phyloP scores from a whole-genome alignment of 306 rosid species.

The Cucumis hystrix region DNA sequence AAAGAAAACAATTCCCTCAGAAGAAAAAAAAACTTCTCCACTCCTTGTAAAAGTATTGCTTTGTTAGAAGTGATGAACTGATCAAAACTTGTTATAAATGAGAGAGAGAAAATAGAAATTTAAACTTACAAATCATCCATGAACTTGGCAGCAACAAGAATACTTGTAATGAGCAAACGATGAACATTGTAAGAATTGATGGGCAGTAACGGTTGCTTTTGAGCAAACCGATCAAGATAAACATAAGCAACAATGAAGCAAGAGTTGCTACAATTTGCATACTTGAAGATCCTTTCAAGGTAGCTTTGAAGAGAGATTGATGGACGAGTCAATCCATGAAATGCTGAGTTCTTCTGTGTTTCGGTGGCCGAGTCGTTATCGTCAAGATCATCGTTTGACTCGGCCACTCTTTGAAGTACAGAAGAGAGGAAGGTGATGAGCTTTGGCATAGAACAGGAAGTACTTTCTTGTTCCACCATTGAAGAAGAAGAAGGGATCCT shows the following conservation, averaged over 20 bases:
- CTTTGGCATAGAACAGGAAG: constrained; percentile 44
- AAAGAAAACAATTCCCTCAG: too few species aligned
- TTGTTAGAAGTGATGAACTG: neutral
- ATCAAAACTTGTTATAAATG: neutral
- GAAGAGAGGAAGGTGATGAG: constrained; percentile 67
- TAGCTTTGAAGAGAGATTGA: constrained; percentile 64
- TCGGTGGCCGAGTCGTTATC: constrained; percentile 13
- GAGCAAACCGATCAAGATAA: constrained; percentile 79
- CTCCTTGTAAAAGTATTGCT: neutral
- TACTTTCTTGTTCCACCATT: constrained; percentile 75
- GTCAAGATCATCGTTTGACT: constrained; percentile 55
- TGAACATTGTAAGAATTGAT: constrained; percentile 77
- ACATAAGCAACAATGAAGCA: constrained; percentile 91
- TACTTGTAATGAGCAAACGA: constrained; percentile 76
- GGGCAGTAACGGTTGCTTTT: constrained; percentile 64
- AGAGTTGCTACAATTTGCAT: constrained; percentile 81
- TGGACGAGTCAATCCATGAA: constrained; percentile 73
- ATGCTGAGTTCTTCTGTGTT: constrained; percentile 53
- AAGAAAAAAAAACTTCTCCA: neutral
- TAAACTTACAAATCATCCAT: constrained; percentile 87
- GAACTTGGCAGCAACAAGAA: constrained; percentile 91
- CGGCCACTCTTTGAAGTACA: constrained; percentile 63
- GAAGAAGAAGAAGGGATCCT: neutral
- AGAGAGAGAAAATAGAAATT: neutral
- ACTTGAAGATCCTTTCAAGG: constrained; percentile 82